Evolutionary conservation across 2,329 filamentous ascomycete species (phyloP), one percentile per base, ranked within the genome.

Genomic region (Arthrobotrys iridis): DNA sequence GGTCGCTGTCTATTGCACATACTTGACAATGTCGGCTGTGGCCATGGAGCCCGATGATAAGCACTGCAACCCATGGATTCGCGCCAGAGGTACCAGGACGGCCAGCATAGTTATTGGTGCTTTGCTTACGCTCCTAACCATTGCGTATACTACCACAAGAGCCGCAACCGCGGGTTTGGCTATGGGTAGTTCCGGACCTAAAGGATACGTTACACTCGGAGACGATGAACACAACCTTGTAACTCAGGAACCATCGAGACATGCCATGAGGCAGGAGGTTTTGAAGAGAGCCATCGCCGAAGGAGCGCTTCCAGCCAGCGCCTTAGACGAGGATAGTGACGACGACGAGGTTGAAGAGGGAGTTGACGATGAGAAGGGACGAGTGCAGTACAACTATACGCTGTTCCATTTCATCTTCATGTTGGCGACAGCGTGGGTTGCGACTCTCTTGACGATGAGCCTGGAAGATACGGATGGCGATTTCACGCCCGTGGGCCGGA

Each of bases 371-470:
- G 95, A 99, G 84, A 89, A 92, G 79, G 87, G 87, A 73, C 89
- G 88, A 71, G 97, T 94, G 2, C 94, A 98, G 84, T 99, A 99
- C 86, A 97, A 91, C 83, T 99, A 99, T 83, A 87, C 91, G 4
- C 87, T 96, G 74, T 99, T 99, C 87, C 95, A 99, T 83, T 85
- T 98, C 81, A 98, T 99, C 79, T 99, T 99, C 87, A 92, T 98
- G 85, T 85, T 99, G 57, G 93, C 94, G 6, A 98, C 95, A 0
- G 91, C 91, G 45, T 99, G 95, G 95, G 93, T 98, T 3, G 93
- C 93, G 1, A 98, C 93, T 0, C 85, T 99, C 35, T 86, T 99
- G 68, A 92, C 90, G 0, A 91, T 93, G 84, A 91, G 92, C 80
- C 88, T 91, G 76, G 87, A 91, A 6, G 86, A 89, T 77, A 84